phyloP scores from a whole-genome alignment of 2,329 filamentous ascomycete species.

The Trichothecium sympodiale region DNA sequence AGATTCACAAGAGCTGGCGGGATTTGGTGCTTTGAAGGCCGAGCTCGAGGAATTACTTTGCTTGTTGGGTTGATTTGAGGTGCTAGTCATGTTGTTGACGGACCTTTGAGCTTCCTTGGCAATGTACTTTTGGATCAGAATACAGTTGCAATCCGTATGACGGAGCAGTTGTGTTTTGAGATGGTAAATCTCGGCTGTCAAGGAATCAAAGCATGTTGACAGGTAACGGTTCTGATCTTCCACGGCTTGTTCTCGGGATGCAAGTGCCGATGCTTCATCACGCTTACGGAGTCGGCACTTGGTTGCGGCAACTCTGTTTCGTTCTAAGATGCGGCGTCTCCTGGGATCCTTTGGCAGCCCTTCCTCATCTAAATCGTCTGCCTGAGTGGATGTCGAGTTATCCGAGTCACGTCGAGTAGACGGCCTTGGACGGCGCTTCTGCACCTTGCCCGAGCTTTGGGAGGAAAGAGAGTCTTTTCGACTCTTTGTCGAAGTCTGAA shows the following conservation, averaged over 20 bases:
- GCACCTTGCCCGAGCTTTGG: no score
- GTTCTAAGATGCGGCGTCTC: constrained; percentile 15
- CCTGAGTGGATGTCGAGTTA: not conserved
- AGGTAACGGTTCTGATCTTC: constrained; percentile 19
- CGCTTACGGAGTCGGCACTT: constrained; percentile 20
- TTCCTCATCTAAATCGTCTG: constrained; percentile 9
- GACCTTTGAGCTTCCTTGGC: constrained; percentile 18
- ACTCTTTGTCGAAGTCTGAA: no score
- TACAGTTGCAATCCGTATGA: constrained; percentile 18
- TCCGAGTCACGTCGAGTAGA: not conserved
- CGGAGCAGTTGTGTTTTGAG: constrained; percentile 20
- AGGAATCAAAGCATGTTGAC: constrained; percentile 12
- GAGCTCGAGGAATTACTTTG: no score
- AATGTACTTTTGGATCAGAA: constrained; percentile 19
- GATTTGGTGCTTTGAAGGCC: not conserved
- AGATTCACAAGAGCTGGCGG: constrained; percentile 3
- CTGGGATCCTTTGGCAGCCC: constrained; percentile 12
- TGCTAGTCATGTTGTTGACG: constrained; percentile 11
- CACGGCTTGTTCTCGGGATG: constrained; percentile 15
- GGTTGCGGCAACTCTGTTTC: constrained; percentile 19
- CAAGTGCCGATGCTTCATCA: constrained; percentile 17
- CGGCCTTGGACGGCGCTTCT: no score
- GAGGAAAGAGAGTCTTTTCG: no score
- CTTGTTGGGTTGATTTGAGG: no score
- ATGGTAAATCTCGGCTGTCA: constrained; percentile 16